These are phyloP conservation scores for Clarireedia hainanense DNA, from an alignment of 2,329 filamentous ascomycete genomes.

Conservation along the genomic window DNA sequence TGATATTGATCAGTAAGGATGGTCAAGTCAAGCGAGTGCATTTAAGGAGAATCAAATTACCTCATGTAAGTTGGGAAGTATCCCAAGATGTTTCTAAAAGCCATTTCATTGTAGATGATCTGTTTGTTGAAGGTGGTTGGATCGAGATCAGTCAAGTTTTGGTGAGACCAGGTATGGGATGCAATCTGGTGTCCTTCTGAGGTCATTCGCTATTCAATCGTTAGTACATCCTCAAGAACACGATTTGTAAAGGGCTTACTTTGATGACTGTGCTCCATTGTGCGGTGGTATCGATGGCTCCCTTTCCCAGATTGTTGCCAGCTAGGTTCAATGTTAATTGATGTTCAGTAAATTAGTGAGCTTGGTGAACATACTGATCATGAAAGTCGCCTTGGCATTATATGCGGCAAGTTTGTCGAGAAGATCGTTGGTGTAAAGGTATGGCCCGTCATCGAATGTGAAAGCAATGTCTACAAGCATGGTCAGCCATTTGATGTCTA, in stretches of 20 bases:
- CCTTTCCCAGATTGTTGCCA: constrained; percentile 43
- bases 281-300: constrained; percentile 31
- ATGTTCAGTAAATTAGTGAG: background rate
- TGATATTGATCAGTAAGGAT: background rate
- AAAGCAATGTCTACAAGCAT: constrained; percentile 44
- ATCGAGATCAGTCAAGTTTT: constrained; percentile 38
- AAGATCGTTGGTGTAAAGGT: constrained; percentile 43
- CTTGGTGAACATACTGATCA: constrained; percentile 41
- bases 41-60: constrained; percentile 5
- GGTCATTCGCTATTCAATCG: constrained; percentile 26
- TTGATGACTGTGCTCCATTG: constrained; percentile 40
- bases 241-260: constrained; percentile 6
- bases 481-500: background rate
- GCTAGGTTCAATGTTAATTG: constrained; percentile 20
- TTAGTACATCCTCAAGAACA: background rate
- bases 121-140: constrained; percentile 37
- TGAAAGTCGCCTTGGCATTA: constrained; percentile 56
- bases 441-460: constrained; percentile 62
- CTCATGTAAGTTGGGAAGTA: constrained; percentile 47
- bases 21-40: background rate
- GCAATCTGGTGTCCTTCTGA: constrained; percentile 48
- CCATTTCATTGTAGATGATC: constrained; percentile 47
- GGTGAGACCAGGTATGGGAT: constrained; percentile 49
- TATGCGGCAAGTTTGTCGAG: constrained; percentile 52
- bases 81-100: constrained; percentile 46